Conservation (phyloP, 495 filamentous ascomycete genomes). For the Monascus purpureus region DNA sequence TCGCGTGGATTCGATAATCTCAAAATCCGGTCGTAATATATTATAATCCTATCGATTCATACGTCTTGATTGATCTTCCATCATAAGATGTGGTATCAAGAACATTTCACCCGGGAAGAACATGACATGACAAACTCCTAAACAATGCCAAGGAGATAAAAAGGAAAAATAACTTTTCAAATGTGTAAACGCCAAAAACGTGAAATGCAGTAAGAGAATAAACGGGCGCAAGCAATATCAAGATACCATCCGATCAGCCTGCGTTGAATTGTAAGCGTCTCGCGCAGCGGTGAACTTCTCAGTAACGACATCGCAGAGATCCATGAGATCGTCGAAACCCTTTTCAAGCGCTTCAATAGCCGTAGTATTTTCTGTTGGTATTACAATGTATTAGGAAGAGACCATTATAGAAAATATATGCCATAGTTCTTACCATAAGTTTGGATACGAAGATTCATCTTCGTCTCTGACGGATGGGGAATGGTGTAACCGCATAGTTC, state of each 20-base stretch:
- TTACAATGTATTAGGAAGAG: not conserved
- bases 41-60: too few relatives aligned
- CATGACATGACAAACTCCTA: too few relatives aligned
- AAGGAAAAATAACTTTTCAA: not conserved
- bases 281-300: conserved; percentile 64
- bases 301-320: conserved; percentile 79
- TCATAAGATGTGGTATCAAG: too few relatives aligned
- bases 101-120: too few relatives aligned
- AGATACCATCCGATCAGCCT: conserved; percentile 22
- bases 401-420: not conserved
- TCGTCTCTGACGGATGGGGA: conserved; percentile 85
- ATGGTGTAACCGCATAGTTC: conserved; percentile 98
- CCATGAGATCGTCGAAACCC: conserved; percentile 74
- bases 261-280: conserved; percentile 43
- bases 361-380: conserved; percentile 51
- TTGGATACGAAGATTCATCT: conserved; percentile 96
- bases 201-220: not conserved
- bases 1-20: not conserved
- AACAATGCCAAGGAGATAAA: conserved; percentile 1
- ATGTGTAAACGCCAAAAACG: conserved; percentile 7
- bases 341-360: conserved; percentile 79
- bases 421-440: conserved; percentile 59
- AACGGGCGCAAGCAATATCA: conserved; percentile 8
- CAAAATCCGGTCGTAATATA: too few relatives aligned
- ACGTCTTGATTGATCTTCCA: too few relatives aligned